Base-by-base conservation (phyloP, 139 green algal genomes). In the Tetradesmus obliquus region DNA sequence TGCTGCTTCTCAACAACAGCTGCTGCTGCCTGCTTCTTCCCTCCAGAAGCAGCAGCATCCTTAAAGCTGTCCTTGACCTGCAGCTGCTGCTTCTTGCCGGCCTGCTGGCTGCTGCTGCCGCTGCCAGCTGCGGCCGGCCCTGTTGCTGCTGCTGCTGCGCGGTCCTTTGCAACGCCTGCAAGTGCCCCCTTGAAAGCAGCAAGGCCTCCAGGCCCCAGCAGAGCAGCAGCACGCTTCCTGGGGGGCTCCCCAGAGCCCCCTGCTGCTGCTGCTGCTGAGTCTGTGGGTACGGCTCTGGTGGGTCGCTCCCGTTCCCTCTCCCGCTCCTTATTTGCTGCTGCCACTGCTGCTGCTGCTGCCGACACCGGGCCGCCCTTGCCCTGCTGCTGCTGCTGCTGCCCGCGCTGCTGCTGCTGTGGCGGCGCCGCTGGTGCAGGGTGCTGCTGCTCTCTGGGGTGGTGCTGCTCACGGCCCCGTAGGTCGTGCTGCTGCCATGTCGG, bases 401-500 rank as follows among this genome's bases (percentile, higher is more conserved):
- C 6, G 7, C 32, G 76, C 76, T 10, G n/a, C 76, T 82, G 76
- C 76, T 82, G 76, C 76, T 82, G 76, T n/a, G 20, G 76, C 76
- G 20, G 76, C 24, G 6, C 7, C 10, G 71, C 9, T 10, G 5
- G 76, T 5, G 8, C 13, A 53, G 24, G 24, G n/a, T 82, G 76
- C n/a, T 4, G 76, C 10, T 51, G 76, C 76, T 53, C 72, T 6
- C 72, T 10, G 5, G 45, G 76, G n/a, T 82, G 76, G 2, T 55
- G n/a, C 76, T 55, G n/a, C 24, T 82, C n/a, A 19, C 9, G 53
- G 3, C n/a, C 66, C 3, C 76, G 76, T 17, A 82, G 5, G 76
- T 82, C 76, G 15, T 82, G 76, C 76, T 82, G 76, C 76, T 82
- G 76, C 76, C 76, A 82, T n/a, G 76, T 82, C 2, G 76, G 76